phyloP scores from a whole-genome alignment of 2,329 filamentous ascomycete species.

The Botrytis tulipae region DNA sequence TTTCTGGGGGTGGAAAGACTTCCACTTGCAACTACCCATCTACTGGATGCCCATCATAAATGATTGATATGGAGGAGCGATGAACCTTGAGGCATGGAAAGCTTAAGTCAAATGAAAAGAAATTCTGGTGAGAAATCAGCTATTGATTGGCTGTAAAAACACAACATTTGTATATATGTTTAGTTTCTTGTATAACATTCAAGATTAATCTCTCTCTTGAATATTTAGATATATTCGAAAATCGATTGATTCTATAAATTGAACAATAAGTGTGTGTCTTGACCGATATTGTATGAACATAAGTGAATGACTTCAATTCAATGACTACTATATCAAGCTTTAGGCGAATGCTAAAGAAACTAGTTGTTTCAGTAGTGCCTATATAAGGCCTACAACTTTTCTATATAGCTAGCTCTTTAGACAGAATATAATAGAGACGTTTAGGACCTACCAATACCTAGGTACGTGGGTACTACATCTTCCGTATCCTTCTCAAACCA shows the following conservation, averaged over 20 bases:
- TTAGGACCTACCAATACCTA: too few species aligned
- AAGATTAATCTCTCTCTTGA: neutral
- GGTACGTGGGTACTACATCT: too few species aligned
- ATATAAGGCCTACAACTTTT: too few species aligned
- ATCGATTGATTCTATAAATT: neutral
- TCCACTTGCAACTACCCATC: constrained; percentile 3
- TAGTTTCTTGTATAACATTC: neutral
- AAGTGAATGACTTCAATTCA: too few species aligned
- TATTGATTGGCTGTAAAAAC: neutral
- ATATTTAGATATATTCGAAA: neutral
- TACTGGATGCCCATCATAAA: constrained; percentile 8
- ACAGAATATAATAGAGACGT: too few species aligned
- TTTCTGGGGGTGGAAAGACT: neutral
- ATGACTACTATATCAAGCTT: too few species aligned
- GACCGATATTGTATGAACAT: too few species aligned
- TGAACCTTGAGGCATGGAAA: too few species aligned
- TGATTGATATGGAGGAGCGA: neutral
- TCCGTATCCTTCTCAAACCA: too few species aligned
- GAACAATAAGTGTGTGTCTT: neutral
- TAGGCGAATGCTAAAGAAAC: too few species aligned
- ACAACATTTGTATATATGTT: neutral
- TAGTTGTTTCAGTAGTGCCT: too few species aligned
- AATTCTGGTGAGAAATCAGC: neutral
- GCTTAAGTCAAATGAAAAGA: neutral
- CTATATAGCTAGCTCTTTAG: too few species aligned